Evolutionary conservation across 352 stramenopile species (phyloP), one percentile per base, ranked within the genome.

Genomic region (Globisporangium parvum): DNA sequence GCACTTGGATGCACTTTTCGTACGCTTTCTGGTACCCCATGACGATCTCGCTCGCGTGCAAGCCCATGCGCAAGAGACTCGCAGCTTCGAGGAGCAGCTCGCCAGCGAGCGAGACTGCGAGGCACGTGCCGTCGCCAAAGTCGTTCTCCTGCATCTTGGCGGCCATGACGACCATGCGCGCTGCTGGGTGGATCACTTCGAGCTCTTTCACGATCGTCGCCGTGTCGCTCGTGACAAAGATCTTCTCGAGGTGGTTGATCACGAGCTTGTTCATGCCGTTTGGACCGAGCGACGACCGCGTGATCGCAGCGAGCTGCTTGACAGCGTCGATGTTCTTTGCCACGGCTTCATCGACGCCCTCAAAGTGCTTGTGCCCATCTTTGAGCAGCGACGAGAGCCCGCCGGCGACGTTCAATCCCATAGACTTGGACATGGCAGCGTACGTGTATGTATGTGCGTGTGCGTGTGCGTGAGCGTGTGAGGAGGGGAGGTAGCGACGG

Each of bases 211-310:
- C 84, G 68, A 99, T 99, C 15, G 97, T 98, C n/a, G 96, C 96
- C 42, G 97, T 98, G 80, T 99, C 97, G 57, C 77, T 96, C 15
- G 97, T 99, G 24, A 99, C 97, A 66, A 99, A 98, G 62, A 99
- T 99, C 77, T 98, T 99, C 59, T 98, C 97, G 51, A 99, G 71
- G 75, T 99, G 97, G 83, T 99, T 99, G 56, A 99, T 97, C 51
- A 99, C 95, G 48, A 99, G 88, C 80, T 99, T 99, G 80, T 98
- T 98, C 88, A 99, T 98, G 62, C 96, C 97, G 73, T 99, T 99
- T 6, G 97, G 97, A 18, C 97, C 97, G 53, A 99, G 78, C 65
- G 94, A 99, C 55, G 97, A 98, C 53, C 88, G 85, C 28, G 97
- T 96, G 83, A 99, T 99, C 42, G 85, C 86, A 37, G 95, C 96